These are phyloP conservation scores for Penicillium decumbens DNA, from an alignment of 2,329 filamentous ascomycete genomes.

Conservation along the genomic window DNA sequence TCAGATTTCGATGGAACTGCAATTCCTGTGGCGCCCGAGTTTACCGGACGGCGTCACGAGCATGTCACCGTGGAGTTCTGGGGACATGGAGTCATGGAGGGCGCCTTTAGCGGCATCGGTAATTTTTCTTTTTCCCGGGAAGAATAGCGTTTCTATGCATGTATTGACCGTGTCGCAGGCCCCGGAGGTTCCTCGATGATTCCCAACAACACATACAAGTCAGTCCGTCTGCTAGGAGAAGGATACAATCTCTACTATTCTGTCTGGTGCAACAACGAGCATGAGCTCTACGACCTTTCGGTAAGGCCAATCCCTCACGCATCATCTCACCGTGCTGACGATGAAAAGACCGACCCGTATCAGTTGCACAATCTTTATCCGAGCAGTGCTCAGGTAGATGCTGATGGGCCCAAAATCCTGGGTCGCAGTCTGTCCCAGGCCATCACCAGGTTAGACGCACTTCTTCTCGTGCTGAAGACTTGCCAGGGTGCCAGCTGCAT, in stretches of 20 bases:
- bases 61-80: constrained; percentile 58
- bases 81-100: constrained; percentile 41
- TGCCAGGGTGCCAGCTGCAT: constrained; percentile 36
- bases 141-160: not conserved
- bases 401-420: constrained; percentile 13
- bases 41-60: constrained; percentile 41
- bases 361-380: constrained; percentile 35
- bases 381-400: not conserved
- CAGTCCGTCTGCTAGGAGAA: constrained; percentile 33
- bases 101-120: constrained; percentile 28
- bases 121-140: constrained; percentile 3
- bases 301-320: constrained; percentile 13
- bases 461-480: constrained; percentile 39
- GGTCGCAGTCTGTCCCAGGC: constrained; percentile 19
- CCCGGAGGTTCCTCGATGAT: constrained; percentile 16
- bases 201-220: constrained; percentile 41
- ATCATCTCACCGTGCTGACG: not conserved
- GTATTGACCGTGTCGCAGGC: constrained; percentile 7
- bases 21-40: constrained; percentile 41
- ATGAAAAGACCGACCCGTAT: constrained; percentile 33
- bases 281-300: constrained; percentile 39
- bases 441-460: constrained; percentile 31
- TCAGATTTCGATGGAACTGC: constrained; percentile 55
- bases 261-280: constrained; percentile 41
- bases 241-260: constrained; percentile 40